phyloP scores from a whole-genome alignment of 129 eudicot species.

The Chrysanthemum lavandulifolium region DNA sequence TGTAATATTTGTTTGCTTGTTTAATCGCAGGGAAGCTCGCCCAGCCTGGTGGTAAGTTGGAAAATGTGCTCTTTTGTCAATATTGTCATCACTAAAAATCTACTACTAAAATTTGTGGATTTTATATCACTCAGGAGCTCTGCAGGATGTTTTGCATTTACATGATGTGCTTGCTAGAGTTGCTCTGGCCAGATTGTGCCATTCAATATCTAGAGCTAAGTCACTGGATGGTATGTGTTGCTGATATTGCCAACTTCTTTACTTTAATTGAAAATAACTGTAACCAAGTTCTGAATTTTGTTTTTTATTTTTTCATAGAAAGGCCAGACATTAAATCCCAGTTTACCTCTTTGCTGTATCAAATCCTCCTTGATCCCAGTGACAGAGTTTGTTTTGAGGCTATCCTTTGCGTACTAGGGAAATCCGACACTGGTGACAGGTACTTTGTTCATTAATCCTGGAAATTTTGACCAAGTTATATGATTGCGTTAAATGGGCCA shows the following conservation, averaged over 20 bases:
- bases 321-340: conserved; percentile 84
- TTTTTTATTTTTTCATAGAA: conserved; percentile 45
- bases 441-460: conserved; percentile 22
- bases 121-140: conserved; percentile 69
- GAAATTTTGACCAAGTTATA: no score
- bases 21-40: conserved; percentile 72
- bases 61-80: conserved; percentile 17
- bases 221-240: conserved; percentile 74
- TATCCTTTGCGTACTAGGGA: conserved; percentile 85
- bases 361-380: conserved; percentile 97
- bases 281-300: not conserved
- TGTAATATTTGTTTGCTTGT: conserved; percentile 21
- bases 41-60: conserved; percentile 74
- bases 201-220: conserved; percentile 86
- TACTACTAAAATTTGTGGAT: conserved; percentile 13
- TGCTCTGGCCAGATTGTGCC: conserved; percentile 92
- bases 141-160: conserved; percentile 89
- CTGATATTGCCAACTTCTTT: conserved; percentile 13
- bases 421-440: conserved; percentile 88
- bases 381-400: conserved; percentile 99
- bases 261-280: conserved; percentile 13
- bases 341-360: conserved; percentile 87
- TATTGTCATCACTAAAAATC: not conserved
- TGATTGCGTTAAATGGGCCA: no score
- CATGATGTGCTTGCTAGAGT: conserved; percentile 99